phyloP scores from a whole-genome alignment of 208 protist species.

The Leishmania tarentolae region DNA sequence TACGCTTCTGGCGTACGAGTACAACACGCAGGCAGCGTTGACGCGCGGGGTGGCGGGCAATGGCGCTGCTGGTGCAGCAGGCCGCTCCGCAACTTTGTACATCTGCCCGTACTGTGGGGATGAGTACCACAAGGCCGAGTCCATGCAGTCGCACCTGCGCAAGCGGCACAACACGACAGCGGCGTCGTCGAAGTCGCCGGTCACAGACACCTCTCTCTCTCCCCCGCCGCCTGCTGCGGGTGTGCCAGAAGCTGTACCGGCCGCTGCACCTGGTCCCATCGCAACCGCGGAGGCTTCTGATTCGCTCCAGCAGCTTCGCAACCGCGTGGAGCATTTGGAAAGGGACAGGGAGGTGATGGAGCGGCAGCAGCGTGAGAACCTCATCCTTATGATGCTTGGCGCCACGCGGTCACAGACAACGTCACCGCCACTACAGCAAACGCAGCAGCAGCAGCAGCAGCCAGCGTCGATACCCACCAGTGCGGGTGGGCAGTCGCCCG shows the following conservation, averaged over 20 bases:
- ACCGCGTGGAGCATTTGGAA: conserved; percentile 59
- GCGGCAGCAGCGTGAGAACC: conserved; percentile 60
- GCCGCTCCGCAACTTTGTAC: not conserved
- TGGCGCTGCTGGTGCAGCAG: not conserved
- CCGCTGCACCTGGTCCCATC: not conserved
- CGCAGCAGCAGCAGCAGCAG: not conserved
- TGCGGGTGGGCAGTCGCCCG: not conserved
- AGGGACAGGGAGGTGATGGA: conserved; percentile 60
- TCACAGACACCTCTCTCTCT: not conserved
- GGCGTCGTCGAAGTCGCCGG: not conserved
- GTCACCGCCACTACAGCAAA: not conserved
- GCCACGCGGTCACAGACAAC: conserved; percentile 19
- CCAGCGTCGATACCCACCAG: not conserved
- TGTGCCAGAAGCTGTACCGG: conserved; percentile 13
- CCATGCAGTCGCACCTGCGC: conserved; percentile 88
- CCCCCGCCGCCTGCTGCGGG: conserved; percentile 2
- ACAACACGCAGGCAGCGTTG: conserved; percentile 45
- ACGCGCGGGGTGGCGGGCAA: conserved; percentile 14
- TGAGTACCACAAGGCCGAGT: conserved; percentile 83
- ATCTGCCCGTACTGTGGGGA: conserved; percentile 79
- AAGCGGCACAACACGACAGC: conserved; percentile 62
- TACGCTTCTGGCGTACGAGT: conserved; percentile 86
- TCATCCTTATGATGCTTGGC: conserved; percentile 64
- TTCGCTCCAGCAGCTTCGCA: conserved; percentile 40
- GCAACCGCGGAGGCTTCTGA: conserved; percentile 12